These are phyloP conservation scores for Suhomyces wounanorum DNA, from an alignment of 1,139 yeast species.

Conservation along the genomic window DNA sequence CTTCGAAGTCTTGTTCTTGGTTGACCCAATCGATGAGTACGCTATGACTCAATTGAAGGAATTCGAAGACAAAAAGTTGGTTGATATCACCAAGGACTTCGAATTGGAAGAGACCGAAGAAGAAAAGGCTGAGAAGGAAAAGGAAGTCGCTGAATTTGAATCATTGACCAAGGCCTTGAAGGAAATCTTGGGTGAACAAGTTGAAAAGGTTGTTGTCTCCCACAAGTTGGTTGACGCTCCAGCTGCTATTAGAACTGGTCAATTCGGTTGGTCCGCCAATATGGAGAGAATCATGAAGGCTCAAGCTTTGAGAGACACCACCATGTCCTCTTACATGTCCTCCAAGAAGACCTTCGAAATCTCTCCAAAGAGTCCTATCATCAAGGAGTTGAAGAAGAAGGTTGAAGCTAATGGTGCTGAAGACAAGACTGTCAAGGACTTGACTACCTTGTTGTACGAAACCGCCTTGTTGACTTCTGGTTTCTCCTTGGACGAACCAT, in stretches of 20 bases:
- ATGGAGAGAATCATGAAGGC: slow-evolving; percentile 99
- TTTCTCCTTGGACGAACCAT: slow-evolving; percentile 98
- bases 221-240: slow-evolving; percentile 98
- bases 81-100: slow-evolving; percentile 98
- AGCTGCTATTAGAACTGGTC: slow-evolving; percentile 99
- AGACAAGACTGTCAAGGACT: slow-evolving; percentile 97
- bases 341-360: slow-evolving; percentile 99
- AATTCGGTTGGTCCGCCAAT: slow-evolving; percentile 99
- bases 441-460: slow-evolving; percentile 93
- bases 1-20: slow-evolving; percentile 96
- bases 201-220: slow-evolving; percentile 98
- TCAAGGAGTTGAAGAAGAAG: slow-evolving; percentile 92
- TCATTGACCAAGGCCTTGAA: slow-evolving; percentile 92
- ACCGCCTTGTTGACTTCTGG: slow-evolving; percentile 99
- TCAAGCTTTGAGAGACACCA: slow-evolving; percentile 97
- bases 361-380: slow-evolving; percentile 94
- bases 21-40: slow-evolving; percentile 99
- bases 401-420: slow-evolving; percentile 97
- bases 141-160: slow-evolving; percentile 90
- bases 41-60: slow-evolving; percentile 99
- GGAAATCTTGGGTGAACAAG: slow-evolving; percentile 97
- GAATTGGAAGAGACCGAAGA: slow-evolving; percentile 99
- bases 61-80: slow-evolving; percentile 98
- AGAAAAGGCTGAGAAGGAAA: slow-evolving; percentile 92
- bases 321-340: slow-evolving; percentile 99